Conservation (phyloP, 2,329 filamentous ascomycete genomes). For the Neoarthrinium moseri region DNA sequence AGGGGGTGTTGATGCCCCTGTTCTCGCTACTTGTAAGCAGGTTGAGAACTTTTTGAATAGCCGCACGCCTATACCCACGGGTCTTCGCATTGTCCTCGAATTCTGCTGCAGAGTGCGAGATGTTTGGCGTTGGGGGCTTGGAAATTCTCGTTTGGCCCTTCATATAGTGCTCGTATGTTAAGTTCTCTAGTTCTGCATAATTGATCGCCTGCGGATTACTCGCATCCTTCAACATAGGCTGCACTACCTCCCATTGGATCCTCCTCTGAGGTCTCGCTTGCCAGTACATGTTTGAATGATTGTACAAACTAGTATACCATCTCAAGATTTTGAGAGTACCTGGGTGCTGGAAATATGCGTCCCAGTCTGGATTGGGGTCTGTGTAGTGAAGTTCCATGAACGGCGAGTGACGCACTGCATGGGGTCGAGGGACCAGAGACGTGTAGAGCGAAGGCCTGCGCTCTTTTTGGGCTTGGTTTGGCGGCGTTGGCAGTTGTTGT, state of each 20-base stretch:
- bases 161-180: constrained; percentile 33
- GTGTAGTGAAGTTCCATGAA: background rate
- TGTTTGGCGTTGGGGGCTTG: background rate
- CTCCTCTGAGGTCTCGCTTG: background rate
- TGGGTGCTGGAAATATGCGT: background rate
- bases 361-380: background rate
- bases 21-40: constrained; percentile 37
- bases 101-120: background rate
- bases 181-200: constrained; percentile 33
- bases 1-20: constrained; percentile 30
- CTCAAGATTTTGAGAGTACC: background rate
- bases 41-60: constrained; percentile 41
- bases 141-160: constrained; percentile 19
- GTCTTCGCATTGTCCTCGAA: constrained; percentile 16
- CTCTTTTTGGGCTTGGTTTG: background rate
- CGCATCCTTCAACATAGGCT: background rate
- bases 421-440: constrained; percentile 7
- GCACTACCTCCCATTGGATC: background rate
- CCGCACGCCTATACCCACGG: constrained; percentile 43
- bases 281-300: background rate
- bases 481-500: constrained; percentile 15
- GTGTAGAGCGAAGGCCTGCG: background rate
- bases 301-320: background rate
- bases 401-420: background rate
- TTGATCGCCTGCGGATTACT: constrained; percentile 22